Base-by-base conservation (phyloP, 768 basidiomycete genomes). In the Russula sp. region DNA sequence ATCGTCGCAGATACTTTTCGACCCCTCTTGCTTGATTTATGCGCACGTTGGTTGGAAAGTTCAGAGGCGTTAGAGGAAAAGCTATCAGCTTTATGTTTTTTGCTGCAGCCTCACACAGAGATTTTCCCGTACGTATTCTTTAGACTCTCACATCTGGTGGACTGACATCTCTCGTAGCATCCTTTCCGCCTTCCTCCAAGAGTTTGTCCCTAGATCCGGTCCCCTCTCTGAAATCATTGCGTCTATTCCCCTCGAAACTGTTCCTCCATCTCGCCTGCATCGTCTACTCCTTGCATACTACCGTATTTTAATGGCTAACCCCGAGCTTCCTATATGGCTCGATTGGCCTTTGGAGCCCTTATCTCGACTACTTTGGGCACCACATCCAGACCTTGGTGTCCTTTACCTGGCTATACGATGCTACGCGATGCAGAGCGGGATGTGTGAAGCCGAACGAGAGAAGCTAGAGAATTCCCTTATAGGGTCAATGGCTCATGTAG, bases 11-110 rank as follows among this genome's bases (percentile, higher is more conserved):
- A 76, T 7, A 67, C 81, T 13, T 98, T 90, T 75, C 78, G 89
- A 65, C 94, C 95, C 4, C 75, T 98, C 58, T 73, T 93, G 44
- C 70, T 89, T 30, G 90, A 96, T 73, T 76, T 98, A 28, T 87
- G 87, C 70, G 89, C 89, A 4, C 76, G 90, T 70, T 97, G 92
- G 93, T 72, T 95, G 48, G 77, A 87, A n/a, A 76, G 79, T 22
- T 70, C 78, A 42, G 74, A 80, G 48, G 75, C 79, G 63, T 69
- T 77, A 26, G 80, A 84, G 60, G 80, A 82, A 44, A 80, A 82
- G 69, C 75, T 86, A 53, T 76, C 80, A 53, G 86, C 87, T 3
- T 75, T 89, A n/a, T 84, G 81, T 69, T 74, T 83, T 63, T 75
- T 92, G 60, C 70, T 90, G 30, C 86, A 89, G 77, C 77, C 81